These are phyloP conservation scores for Backusella mclennaniae DNA, from an alignment of 192 early-diverging fungal species.

Conservation along the genomic window DNA sequence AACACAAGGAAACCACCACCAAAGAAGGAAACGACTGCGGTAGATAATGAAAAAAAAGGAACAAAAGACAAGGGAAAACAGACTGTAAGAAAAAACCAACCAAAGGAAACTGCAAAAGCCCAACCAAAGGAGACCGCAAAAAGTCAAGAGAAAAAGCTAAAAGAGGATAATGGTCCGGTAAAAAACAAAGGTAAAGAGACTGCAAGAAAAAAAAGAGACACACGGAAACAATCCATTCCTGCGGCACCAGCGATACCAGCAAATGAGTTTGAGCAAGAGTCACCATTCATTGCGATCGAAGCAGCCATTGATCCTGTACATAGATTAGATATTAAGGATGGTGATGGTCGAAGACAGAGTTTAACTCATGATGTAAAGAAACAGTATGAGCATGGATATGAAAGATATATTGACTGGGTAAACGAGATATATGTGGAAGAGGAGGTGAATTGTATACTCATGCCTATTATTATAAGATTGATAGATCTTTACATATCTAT, in stretches of 20 bases:
- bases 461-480: slow-evolving; percentile 1
- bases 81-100: background rate
- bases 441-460: background rate
- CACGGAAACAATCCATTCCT: background rate
- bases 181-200: background rate
- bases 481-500: background rate
- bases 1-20: background rate
- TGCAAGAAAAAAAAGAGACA: background rate
- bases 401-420: slow-evolving; percentile 23
- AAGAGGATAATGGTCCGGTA: background rate
- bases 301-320: slow-evolving; percentile 12
- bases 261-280: background rate
- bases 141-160: background rate
- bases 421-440: background rate
- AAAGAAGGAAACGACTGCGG: background rate
- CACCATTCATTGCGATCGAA: slow-evolving; percentile 18
- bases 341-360: background rate
- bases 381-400: slow-evolving; percentile 19
- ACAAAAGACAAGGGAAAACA: slow-evolving; percentile 3
- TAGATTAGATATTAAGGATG: background rate
- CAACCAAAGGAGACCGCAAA: background rate
- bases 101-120: background rate
- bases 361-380: background rate
- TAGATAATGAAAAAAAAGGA: background rate
- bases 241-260: background rate